phyloP scores from a whole-genome alignment of 768 basidiomycete genomes.

The Hygrophorus pudorinus region DNA sequence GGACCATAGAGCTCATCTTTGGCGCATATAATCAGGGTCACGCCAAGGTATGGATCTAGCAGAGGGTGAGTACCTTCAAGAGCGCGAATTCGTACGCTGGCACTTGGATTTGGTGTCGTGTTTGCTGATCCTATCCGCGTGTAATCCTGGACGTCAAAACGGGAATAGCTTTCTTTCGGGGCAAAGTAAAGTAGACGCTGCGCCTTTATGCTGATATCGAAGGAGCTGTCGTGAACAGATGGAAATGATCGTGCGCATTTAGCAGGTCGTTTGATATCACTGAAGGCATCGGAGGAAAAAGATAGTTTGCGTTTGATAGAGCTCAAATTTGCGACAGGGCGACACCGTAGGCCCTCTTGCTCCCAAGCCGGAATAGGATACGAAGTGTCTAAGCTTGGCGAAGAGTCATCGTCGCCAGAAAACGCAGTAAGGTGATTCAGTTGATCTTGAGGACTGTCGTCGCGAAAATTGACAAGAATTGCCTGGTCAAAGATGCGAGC shows the following conservation, averaged over 20 bases:
- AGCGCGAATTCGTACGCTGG: conserved; percentile 14
- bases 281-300: neutral
- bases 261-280: conserved; percentile 24
- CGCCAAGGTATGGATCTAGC: neutral
- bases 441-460: neutral
- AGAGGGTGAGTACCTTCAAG: conserved; percentile 23
- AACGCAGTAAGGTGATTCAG: neutral
- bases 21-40: conserved; percentile 5
- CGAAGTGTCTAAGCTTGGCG: neutral
- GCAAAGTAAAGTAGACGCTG: conserved; percentile 21
- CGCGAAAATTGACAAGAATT: conserved; percentile 15
- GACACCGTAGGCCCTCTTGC: conserved; percentile 4
- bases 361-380: conserved; percentile 14
- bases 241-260: conserved; percentile 35
- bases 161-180: conserved; percentile 4
- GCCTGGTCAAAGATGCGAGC: conserved; percentile 21
- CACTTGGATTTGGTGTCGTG: conserved; percentile 4
- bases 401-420: neutral
- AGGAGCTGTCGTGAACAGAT: conserved; percentile 34
- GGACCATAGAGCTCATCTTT: conserved; percentile 34
- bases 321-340: conserved; percentile 10
- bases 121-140: neutral
- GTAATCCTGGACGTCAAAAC: neutral
- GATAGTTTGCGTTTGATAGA: conserved; percentile 7
- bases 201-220: conserved; percentile 29